Conservation (phyloP, 75 land plant genomes). For the Picea glauca region DNA sequence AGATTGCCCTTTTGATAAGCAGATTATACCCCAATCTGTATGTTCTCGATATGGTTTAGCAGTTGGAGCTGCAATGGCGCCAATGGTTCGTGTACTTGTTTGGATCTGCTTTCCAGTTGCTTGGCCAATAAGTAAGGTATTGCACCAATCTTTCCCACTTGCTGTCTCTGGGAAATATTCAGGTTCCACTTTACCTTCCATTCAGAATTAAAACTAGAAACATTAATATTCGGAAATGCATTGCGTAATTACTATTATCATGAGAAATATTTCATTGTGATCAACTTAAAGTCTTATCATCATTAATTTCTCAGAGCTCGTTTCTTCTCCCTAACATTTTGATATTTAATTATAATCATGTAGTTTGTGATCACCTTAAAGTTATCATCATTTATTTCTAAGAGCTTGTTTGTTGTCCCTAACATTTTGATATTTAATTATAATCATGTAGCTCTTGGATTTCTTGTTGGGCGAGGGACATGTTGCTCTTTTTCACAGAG, state of each 20-base stretch:
- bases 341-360: neutral
- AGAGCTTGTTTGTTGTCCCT: neutral
- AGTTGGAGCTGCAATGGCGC: constrained; percentile 74
- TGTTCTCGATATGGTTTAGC: constrained; percentile 88
- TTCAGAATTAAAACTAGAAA: neutral
- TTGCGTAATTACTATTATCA: neutral
- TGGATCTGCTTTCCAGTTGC: constrained; percentile 85
- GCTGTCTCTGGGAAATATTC: neutral
- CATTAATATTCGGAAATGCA: neutral
- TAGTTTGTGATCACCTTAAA: constrained; percentile 32
- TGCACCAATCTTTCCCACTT: neutral
- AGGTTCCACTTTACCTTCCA: neutral
- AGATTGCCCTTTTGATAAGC: constrained; percentile 4
- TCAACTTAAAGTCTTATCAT: neutral
- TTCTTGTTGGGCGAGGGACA: constrained; percentile 68
- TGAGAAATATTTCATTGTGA: neutral
- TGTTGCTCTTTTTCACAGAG: constrained; percentile 78
- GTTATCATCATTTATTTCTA: neutral
- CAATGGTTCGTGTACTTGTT: constrained; percentile 79
- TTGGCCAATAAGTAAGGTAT: constrained; percentile 91
- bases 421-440: neutral
- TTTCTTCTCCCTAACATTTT: neutral
- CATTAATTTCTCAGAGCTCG: neutral
- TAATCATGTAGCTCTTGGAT: constrained; percentile 64
- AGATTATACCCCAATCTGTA: constrained; percentile 92